phyloP scores from a whole-genome alignment of 164 flowering plant genomes.

The Cinnamomum chago region DNA sequence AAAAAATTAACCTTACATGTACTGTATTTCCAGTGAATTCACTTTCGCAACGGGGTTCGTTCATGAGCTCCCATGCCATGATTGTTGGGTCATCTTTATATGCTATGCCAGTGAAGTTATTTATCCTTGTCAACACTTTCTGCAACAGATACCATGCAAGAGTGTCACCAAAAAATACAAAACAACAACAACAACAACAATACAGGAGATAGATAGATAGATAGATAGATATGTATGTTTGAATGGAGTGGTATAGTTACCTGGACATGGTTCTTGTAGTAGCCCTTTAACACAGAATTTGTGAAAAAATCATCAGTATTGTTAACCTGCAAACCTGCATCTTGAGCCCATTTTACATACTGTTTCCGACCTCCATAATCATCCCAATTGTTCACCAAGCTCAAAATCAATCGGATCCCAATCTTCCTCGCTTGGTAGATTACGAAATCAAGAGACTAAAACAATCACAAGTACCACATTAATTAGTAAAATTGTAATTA shows the following conservation, averaged over 20 bases:
- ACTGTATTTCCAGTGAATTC: conserved; percentile 27
- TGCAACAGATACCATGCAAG: conserved; percentile 12
- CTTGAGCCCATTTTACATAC: conserved; percentile 31
- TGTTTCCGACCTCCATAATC: conserved; percentile 33
- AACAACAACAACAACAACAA: no score
- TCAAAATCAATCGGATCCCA: conserved; percentile 26
- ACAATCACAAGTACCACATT: background rate
- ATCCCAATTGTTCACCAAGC: conserved; percentile 27
- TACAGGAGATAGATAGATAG: background rate
- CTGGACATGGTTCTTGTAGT: conserved; percentile 29
- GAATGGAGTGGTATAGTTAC: conserved; percentile 9
- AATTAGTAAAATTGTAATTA: background rate
- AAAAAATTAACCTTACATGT: conserved; percentile 5
- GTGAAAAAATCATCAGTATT: conserved; percentile 21
- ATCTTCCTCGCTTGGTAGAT: conserved; percentile 23
- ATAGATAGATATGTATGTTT: no score
- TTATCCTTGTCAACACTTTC: conserved; percentile 30
- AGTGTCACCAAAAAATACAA: no score
- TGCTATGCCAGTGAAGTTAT: conserved; percentile 19
- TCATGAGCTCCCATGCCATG: conserved; percentile 42
- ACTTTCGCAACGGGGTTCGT: conserved; percentile 32
- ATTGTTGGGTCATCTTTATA: conserved; percentile 32
- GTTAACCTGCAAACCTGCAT: conserved; percentile 17
- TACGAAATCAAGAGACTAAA: conserved; percentile 31
- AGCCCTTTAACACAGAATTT: conserved; percentile 16